Percentiles rank a stretch among this genome's conserved stretches.
Evolutionary conservation across 2,329 filamentous ascomycete genomes (phyloP).

Genomic region (Beauveria sp.): DNA sequence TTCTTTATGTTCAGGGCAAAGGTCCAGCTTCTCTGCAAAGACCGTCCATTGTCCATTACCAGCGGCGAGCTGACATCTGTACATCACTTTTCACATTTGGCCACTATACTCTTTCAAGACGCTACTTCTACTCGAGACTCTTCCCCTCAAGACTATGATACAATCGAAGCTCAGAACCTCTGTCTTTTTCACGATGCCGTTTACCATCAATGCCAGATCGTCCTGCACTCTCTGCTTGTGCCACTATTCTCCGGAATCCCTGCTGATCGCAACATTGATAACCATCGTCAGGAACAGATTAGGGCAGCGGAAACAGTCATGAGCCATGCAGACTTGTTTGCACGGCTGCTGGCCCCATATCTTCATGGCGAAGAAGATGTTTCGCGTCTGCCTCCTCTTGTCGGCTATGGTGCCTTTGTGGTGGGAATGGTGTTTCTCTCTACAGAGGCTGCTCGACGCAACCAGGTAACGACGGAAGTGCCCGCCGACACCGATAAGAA

Average conservation of each 20-base stretch:
- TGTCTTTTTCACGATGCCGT: neutral
- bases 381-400: slow-evolving; percentile 1
- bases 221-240: neutral
- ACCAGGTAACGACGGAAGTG: neutral
- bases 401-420: slow-evolving; percentile 1
- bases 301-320: neutral
- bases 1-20: neutral
- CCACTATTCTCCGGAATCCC: slow-evolving; percentile 1
- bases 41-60: neutral
- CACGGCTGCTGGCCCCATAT: neutral
- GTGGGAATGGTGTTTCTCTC: slow-evolving; percentile 1
- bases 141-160: neutral
- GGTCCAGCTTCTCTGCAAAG: slow-evolving; percentile 1
- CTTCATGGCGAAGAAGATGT: neutral
- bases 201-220: slow-evolving; percentile 5
- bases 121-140: neutral
- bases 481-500: neutral
- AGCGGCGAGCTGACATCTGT: neutral
- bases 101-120: slow-evolving; percentile 1
- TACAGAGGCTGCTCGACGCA: neutral
- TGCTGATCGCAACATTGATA: neutral
- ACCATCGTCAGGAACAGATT: neutral
- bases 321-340: neutral
- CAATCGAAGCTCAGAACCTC: neutral
- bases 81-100: neutral